Percentiles rank a stretch among this genome's conserved stretches.
These are phyloP conservation scores for Cryptococcus sp. DNA, from an alignment of 1,284 basidiomycete species.

Conservation along the genomic window DNA sequence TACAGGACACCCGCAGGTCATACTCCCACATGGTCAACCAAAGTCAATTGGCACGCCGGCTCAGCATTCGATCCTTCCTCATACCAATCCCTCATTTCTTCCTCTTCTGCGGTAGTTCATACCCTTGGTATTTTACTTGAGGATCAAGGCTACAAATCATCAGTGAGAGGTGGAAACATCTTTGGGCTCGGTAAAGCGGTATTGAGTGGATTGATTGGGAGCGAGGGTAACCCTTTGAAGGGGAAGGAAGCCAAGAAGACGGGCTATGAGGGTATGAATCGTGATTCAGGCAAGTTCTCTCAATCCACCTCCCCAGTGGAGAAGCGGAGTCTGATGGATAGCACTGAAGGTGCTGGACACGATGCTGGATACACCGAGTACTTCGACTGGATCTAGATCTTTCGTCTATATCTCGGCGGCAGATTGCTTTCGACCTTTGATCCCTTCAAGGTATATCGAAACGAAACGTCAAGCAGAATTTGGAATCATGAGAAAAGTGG, in stretches of 20 bases:
- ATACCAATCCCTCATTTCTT: constrained; percentile 64
- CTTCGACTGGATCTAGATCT: constrained; percentile 42
- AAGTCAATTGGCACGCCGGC: constrained; percentile 75
- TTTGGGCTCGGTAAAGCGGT: constrained; percentile 54
- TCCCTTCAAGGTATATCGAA: constrained; percentile 78
- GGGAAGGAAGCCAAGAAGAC: constrained; percentile 35
- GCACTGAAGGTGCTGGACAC: constrained; percentile 70
- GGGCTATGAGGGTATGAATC: constrained; percentile 76
- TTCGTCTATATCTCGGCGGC: constrained; percentile 95
- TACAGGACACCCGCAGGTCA: constrained; percentile 86
- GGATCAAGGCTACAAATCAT: constrained; percentile 72
- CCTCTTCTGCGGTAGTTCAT: constrained; percentile 75
- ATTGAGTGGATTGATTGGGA: constrained; percentile 33
- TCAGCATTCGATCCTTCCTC: constrained; percentile 71
- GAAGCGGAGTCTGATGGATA: constrained; percentile 34
- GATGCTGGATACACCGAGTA: constrained; percentile 51
- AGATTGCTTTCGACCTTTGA: constrained; percentile 81
- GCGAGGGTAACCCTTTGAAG: constrained; percentile 62
- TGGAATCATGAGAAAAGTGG: constrained; percentile 51
- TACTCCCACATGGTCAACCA: constrained; percentile 70
- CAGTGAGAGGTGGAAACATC: constrained; percentile 47
- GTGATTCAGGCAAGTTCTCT: constrained; percentile 71
- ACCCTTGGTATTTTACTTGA: constrained; percentile 92
- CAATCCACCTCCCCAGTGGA: neutral
- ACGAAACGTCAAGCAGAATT: constrained; percentile 86